phyloP scores from a whole-genome alignment of 2,329 filamentous ascomycete species.

The Chrysosporium keratinophilum region DNA sequence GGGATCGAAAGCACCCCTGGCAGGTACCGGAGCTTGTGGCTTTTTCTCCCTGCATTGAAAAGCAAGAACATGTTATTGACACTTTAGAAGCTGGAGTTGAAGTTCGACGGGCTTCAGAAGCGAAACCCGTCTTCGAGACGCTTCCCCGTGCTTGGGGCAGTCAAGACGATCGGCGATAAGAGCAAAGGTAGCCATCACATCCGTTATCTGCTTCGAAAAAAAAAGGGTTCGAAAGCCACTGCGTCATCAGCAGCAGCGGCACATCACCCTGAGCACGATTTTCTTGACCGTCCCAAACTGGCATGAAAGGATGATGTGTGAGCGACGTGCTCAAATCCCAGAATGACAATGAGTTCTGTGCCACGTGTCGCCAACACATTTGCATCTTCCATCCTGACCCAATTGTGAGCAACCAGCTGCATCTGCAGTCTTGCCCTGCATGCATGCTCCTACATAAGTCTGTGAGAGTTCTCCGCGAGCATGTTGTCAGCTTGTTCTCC shows the following conservation, averaged over 20 bases:
- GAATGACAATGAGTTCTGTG: neutral
- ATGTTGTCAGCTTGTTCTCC: neutral
- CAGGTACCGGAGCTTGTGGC: neutral
- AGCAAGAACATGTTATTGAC: neutral
- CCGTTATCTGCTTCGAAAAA: too few species aligned
- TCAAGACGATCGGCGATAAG: neutral
- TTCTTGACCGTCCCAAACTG: too few species aligned
- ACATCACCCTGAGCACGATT: too few species aligned
- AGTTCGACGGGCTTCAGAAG: neutral
- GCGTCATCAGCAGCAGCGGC: too few species aligned
- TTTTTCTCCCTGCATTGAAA: neutral
- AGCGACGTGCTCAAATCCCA: neutral
- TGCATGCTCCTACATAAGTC: too few species aligned
- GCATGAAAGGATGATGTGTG: too few species aligned
- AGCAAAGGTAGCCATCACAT: too few species aligned
- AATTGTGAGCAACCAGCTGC: too few species aligned
- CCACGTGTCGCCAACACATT: neutral
- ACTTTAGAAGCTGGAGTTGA: neutral
- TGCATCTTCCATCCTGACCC: neutral
- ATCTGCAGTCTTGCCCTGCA: too few species aligned
- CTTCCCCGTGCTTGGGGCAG: neutral
- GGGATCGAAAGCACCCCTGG: slow-evolving; percentile 8
- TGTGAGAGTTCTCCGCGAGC: too few species aligned
- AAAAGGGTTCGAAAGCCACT: too few species aligned
- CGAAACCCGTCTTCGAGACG: neutral